Evolutionary conservation across 345 rosid species (phyloP), one percentile per base, ranked within the genome.

Genomic region (Salix suchowensis): DNA sequence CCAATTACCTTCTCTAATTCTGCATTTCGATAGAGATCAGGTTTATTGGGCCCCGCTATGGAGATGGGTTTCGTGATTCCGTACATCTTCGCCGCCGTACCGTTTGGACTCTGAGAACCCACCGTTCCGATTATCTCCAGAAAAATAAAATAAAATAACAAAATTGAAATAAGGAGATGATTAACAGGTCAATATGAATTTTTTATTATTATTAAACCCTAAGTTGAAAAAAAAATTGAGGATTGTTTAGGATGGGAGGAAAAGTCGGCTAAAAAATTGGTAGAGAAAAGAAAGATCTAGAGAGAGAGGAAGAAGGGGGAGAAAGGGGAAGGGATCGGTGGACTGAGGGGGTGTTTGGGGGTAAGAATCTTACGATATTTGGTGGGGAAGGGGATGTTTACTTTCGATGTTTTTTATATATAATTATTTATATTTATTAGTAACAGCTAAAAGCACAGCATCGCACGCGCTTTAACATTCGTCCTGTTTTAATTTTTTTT

Each of bases 1-100:
- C 5, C 12, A 9, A 11, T 37, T 69, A 76, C 80, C 80, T 77
- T 77, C 65, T 74, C 84, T 75, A 77, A 46, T 18, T 77, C 81
- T 24, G 46, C 40, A 58, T 65, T 81, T 14, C 81, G 78, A n/a
- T 46, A 75, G 44, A 77, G 75, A 74, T 77, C 84, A 65, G 71
- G 75, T 40, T 73, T 81, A 3, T 72, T n/a, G 23, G 84, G 81
- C n/a, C 81, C 76, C 0, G 73, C 75, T 1, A 77, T 24, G 32
- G 81, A 81, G 26, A 77, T 62, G 2, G 78, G 78, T 14, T 77
- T 77, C 2, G 81, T 77, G 71, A 77, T 65, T 23, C 73, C 84
- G 16, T 39, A 77, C 68, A 44, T 81, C 73, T 62, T 72, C 67
- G 54, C 30, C 40, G 48, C 14, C 24, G 78, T 23, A 5, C 55